phyloP scores from a whole-genome alignment of 805 yeast genomes.

The Sporopachydermia lactativora region DNA sequence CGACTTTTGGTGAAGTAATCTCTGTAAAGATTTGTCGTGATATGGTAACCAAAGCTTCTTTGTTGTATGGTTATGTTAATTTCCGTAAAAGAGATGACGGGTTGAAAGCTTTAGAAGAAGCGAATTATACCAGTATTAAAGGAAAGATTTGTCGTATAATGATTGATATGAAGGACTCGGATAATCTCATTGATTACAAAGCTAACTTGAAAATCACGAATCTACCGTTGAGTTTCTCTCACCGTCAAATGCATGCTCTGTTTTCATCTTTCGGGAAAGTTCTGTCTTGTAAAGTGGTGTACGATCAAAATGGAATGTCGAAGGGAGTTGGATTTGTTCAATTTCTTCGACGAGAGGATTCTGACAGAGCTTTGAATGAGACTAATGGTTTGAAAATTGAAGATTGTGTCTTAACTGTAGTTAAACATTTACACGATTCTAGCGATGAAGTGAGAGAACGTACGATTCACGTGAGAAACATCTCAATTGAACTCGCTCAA shows the following conservation, averaged over 20 bases:
- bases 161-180: conserved; percentile 3
- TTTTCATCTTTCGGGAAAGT: conserved; percentile 5
- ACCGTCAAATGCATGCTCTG: conserved; percentile 3
- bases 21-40: conserved; percentile 50
- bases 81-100: conserved; percentile 30
- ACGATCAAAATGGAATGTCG: conserved; percentile 3
- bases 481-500: not conserved
- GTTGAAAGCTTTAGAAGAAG: conserved; percentile 4
- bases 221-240: conserved; percentile 2
- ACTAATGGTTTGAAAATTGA: conserved; percentile 4
- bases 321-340: conserved; percentile 7
- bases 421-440: not conserved
- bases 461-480: not conserved
- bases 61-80: conserved; percentile 67
- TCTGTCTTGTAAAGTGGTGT: conserved; percentile 5
- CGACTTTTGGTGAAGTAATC: conserved; percentile 28
- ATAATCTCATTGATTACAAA: not conserved
- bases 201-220: conserved; percentile 5
- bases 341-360: conserved; percentile 2
- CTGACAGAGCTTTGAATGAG: conserved; percentile 4
- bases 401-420: not conserved
- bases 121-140: conserved; percentile 4
- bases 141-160: conserved; percentile 5
- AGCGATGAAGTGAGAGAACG: conserved; percentile 1
- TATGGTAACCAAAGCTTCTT: conserved; percentile 35